A percentile compares a stretch with the other conserved stretches of the same genome.
Evolutionary conservation across 2,329 filamentous ascomycete genomes (phyloP).

Genomic region (Colletotrichum cereale): DNA sequence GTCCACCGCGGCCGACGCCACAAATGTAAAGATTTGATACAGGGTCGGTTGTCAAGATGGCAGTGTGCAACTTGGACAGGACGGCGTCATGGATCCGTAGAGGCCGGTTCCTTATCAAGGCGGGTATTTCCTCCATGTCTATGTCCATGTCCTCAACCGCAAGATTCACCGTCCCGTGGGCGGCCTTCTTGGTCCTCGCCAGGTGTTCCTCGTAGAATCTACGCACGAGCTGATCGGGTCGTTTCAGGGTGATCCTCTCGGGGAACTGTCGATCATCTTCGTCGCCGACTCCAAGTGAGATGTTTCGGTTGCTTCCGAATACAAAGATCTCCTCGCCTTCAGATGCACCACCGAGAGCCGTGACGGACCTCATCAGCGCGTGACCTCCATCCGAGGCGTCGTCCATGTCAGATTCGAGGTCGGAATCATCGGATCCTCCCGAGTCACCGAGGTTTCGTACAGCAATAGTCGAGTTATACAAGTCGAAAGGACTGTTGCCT

Average conservation of each 20-base stretch:
- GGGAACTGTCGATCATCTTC: slow-evolving; percentile 95
- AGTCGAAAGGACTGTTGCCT: slow-evolving; percentile 92
- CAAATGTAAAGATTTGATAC: slow-evolving; percentile 93
- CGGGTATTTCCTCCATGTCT: slow-evolving; percentile 72
- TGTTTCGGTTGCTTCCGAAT: slow-evolving; percentile 96
- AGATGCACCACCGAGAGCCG: slow-evolving; percentile 41
- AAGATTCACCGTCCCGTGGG: background rate
- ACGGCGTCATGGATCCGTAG: slow-evolving; percentile 84
- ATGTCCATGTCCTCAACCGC: slow-evolving; percentile 44
- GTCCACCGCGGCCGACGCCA: slow-evolving; percentile 90
- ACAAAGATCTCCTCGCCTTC: slow-evolving; percentile 88
- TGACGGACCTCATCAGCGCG: slow-evolving; percentile 34
- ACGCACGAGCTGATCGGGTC: slow-evolving; percentile 82
- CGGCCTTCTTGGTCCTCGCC: slow-evolving; percentile 53
- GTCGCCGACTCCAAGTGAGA: slow-evolving; percentile 93
- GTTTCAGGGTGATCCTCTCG: slow-evolving; percentile 81
- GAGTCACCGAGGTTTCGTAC: slow-evolving; percentile 72
- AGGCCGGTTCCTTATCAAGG: slow-evolving; percentile 77
- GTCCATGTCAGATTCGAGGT: slow-evolving; percentile 68
- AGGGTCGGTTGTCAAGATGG: slow-evolving; percentile 87
- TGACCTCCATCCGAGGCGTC: slow-evolving; percentile 51
- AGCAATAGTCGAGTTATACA: slow-evolving; percentile 90
- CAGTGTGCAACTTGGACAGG: slow-evolving; percentile 93
- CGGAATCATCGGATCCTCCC: slow-evolving; percentile 56
- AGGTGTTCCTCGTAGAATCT: slow-evolving; percentile 79